A percentile compares a stretch with the other conserved stretches of the same genome.
phyloP scores from a whole-genome alignment of 345 rosid species.

The Hibiscus tridactylites region DNA sequence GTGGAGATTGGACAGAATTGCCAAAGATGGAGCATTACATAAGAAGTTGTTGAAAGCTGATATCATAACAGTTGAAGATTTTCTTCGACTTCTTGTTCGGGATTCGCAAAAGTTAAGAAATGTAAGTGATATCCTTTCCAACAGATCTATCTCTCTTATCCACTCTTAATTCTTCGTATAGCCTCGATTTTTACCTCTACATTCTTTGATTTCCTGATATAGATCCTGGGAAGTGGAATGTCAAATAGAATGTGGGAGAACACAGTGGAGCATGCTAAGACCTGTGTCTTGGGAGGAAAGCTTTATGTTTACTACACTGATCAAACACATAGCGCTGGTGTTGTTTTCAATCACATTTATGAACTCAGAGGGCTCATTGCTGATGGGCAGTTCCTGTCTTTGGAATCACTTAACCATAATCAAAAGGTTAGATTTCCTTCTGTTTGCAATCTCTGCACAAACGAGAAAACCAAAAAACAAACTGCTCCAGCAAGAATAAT shows the following conservation, averaged over 20 bases:
- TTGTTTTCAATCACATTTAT: conserved; percentile 75
- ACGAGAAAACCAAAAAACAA: neutral
- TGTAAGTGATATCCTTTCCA: conserved; percentile 30
- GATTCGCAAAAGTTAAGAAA: conserved; percentile 70
- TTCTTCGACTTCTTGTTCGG: conserved; percentile 64
- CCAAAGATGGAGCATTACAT: conserved; percentile 93
- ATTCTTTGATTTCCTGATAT: conserved; percentile 5
- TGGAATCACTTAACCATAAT: conserved; percentile 62
- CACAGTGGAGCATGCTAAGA: conserved; percentile 90
- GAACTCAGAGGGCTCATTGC: conserved; percentile 76
- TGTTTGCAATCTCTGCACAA: neutral
- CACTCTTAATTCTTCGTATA: neutral
- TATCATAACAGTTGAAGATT: conserved; percentile 74
- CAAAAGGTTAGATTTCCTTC: conserved; percentile 51
- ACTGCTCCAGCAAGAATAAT: neutral
- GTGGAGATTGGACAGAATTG: conserved; percentile 93
- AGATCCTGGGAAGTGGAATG: conserved; percentile 97
- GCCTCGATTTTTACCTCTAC: neutral
- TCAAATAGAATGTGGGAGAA: conserved; percentile 98
- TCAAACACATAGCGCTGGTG: conserved; percentile 43
- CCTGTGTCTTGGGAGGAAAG: conserved; percentile 77
- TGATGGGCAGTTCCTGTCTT: conserved; percentile 62
- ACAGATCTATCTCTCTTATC: neutral
- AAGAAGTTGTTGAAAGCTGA: conserved; percentile 56
- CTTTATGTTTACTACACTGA: conserved; percentile 68